Evolutionary conservation across 2,329 filamentous ascomycete species (phyloP), one percentile per base, ranked within the genome.

Genomic region (Aspergillus fumigatus): DNA sequence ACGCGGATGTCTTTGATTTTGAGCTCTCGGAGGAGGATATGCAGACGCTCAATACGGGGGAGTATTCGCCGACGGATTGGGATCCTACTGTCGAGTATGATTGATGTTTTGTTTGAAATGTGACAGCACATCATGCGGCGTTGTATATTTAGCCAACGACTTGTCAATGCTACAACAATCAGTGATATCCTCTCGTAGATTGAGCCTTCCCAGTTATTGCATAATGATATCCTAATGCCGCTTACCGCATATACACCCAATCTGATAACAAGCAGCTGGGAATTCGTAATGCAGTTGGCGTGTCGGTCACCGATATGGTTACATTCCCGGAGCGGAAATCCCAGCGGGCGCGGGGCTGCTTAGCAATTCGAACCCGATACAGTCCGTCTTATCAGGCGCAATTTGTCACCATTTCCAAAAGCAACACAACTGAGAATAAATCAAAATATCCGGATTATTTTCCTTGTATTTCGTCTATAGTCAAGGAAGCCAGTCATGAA

Each of bases 401-500:
- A 32, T 48, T 47, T 51, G 38, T 43, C 17, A 48, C 40, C 27
- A 11, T 27, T 14, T 11, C 11, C 6, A 32, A 48, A 17, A 21
- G 41, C 8, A 14, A 25, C n/a, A 47, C 21, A 19, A 11, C 32
- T 35, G 2, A 17, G 17, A 17, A 35, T 11, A 3, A 29, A 11
- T 29, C 27, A 35, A 6, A 17, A 17, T 35, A 35, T 14, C 32
- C 32, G 32, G 32, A 11, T 35, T 35, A 1, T 35, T 17, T 35
- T 35, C 32, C 32, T 35, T 35, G 32, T 35, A 5, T 6, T 4
- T 4, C 17, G 32, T 35, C 32, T 35, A 17, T 6, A 35, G 17
- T 35, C 32, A 1, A 8, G 41, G 50, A 35, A 68, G n/a, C 72
- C 61, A 70, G 86, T 83, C 81, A 90, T 90, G 79, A 90, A 90